Conservation (phyloP, 345 rosid species). For the Syzygium aqueum region DNA sequence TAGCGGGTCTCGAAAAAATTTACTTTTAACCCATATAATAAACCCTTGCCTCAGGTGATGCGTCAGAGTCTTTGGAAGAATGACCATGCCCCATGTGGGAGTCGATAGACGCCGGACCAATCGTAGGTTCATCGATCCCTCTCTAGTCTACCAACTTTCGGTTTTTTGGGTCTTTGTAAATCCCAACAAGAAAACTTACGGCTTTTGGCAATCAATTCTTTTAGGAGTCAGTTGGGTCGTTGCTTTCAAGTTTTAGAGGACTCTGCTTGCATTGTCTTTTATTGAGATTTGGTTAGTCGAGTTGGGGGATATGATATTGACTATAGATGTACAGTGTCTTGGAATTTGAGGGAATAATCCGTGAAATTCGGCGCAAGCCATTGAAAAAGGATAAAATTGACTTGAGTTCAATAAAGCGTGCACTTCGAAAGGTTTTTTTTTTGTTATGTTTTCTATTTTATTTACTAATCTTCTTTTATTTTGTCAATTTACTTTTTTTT, state of each 20-base stretch:
- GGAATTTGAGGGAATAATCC: neutral
- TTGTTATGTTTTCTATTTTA: neutral
- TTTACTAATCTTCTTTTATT: neutral
- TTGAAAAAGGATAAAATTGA: neutral
- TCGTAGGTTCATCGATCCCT: neutral
- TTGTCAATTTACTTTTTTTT: neutral
- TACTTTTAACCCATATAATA: neutral
- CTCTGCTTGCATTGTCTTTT: neutral
- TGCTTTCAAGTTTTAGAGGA: neutral
- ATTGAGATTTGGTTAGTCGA: neutral
- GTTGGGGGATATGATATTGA: neutral
- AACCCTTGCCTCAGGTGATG: neutral
- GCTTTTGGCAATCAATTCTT: neutral
- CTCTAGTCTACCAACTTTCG: neutral
- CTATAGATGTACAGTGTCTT: neutral
- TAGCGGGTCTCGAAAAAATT: neutral
- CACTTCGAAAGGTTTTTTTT: too few relatives aligned
- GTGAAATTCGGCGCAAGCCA: neutral
- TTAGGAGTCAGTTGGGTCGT: too few relatives aligned
- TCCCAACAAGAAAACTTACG: neutral
- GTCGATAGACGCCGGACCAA: neutral
- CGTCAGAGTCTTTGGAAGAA: neutral
- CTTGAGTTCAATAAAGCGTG: too few relatives aligned
- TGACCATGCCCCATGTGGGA: neutral
- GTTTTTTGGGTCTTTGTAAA: neutral